phyloP scores from a whole-genome alignment of 208 protist species.

The Acanthamoeba culbertsoni region DNA sequence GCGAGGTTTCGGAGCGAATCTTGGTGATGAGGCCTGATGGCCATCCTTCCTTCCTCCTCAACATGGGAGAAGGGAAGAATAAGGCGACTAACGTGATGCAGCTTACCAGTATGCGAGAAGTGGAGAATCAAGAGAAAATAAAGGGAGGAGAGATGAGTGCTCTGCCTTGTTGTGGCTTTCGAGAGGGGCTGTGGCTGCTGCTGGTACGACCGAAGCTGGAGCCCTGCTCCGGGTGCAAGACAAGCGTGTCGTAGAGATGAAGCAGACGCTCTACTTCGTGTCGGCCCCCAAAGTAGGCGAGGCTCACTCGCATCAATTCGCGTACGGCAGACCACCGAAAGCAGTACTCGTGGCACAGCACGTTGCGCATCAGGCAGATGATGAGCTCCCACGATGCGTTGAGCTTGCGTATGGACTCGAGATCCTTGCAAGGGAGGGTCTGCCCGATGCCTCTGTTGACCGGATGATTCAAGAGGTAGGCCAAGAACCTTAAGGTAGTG shows the following conservation, averaged over 20 bases:
- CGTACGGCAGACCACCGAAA: background rate
- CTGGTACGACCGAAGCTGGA: too few species aligned
- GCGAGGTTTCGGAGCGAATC: too few species aligned
- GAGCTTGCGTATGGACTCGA: background rate
- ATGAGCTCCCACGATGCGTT: slow-evolving; percentile 7
- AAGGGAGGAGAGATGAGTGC: background rate
- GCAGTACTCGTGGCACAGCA: slow-evolving; percentile 7
- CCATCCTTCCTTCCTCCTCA: too few species aligned
- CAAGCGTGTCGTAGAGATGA: background rate
- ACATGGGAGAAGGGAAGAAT: background rate
- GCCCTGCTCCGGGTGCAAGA: background rate
- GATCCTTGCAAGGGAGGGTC: background rate
- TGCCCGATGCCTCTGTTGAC: background rate
- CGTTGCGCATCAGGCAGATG: slow-evolving; percentile 9
- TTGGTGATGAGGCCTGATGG: too few species aligned
- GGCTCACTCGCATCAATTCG: background rate
- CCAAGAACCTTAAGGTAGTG: background rate
- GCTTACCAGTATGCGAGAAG: too few species aligned
- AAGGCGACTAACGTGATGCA: too few species aligned
- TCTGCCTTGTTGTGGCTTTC: too few species aligned
- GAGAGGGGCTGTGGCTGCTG: too few species aligned
- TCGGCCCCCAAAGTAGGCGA: background rate
- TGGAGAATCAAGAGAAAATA: background rate
- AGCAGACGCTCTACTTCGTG: background rate
- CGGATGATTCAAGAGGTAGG: background rate